These are phyloP conservation scores for Sphenostylis stenocarpa DNA, from an alignment of 306 rosid genomes.

Conservation along the genomic window DNA sequence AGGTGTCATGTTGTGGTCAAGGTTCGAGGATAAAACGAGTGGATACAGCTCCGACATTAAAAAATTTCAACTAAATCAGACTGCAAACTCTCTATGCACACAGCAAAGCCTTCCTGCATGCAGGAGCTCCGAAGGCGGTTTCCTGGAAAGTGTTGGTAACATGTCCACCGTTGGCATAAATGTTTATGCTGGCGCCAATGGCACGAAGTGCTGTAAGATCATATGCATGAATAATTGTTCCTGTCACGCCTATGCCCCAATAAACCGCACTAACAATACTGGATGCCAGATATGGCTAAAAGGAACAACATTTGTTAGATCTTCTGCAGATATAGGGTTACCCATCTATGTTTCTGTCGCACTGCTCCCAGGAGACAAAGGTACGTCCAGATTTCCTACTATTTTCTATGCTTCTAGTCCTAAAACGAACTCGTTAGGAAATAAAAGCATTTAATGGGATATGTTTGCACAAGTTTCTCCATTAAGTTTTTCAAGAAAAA, in stretches of 20 bases:
- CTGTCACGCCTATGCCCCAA: conserved; percentile 26
- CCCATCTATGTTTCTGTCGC: background rate
- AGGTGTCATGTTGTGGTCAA: conserved; percentile 67
- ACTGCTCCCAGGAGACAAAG: background rate
- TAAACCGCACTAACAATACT: background rate
- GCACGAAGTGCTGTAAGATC: conserved; percentile 15
- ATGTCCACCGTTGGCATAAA: conserved; percentile 21
- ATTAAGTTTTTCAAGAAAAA: too few species aligned
- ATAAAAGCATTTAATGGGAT: too few species aligned
- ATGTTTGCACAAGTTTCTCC: too few species aligned
- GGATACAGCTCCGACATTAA: conserved; percentile 37
- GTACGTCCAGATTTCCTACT: background rate
- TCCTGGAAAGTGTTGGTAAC: conserved; percentile 6
- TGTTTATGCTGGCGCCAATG: background rate
- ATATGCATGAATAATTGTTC: conserved; percentile 37
- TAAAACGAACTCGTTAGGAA: background rate
- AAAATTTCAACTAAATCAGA: background rate
- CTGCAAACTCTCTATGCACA: background rate
- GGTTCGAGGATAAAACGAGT: conserved; percentile 37
- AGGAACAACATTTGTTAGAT: background rate
- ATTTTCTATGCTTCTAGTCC: background rate
- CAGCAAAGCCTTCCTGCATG: background rate
- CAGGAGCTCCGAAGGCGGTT: background rate
- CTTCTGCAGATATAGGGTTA: background rate
- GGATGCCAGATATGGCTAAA: conserved; percentile 39